phyloP scores from a whole-genome alignment of 2,329 filamentous ascomycete genomes.

The Pestalotiopsis sp. region DNA sequence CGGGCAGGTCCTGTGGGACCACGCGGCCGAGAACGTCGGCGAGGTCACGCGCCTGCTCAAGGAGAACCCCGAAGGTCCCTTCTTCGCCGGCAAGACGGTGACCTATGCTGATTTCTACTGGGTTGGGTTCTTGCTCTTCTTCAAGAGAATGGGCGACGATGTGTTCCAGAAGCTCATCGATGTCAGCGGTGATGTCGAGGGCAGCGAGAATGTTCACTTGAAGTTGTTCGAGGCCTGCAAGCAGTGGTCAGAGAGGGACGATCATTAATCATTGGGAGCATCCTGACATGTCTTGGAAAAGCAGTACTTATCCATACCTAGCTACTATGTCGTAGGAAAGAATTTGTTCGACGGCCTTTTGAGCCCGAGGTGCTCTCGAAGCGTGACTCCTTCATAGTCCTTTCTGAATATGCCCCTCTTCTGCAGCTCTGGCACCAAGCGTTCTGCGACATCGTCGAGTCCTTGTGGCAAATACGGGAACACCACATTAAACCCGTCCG shows the following conservation, averaged over 20 bases:
- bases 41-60: constrained; percentile 49
- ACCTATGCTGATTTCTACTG: constrained; percentile 63
- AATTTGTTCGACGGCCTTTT: constrained; percentile 45
- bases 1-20: constrained; percentile 48
- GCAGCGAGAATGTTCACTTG: constrained; percentile 32
- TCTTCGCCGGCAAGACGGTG: constrained; percentile 58
- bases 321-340: constrained; percentile 23
- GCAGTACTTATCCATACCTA: not conserved
- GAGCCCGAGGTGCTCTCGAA: constrained; percentile 57
- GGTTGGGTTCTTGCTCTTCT: constrained; percentile 43
- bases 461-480: constrained; percentile 55
- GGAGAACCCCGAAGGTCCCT: constrained; percentile 60
- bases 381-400: constrained; percentile 54
- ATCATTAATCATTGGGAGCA: constrained; percentile 28
- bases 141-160: constrained; percentile 35
- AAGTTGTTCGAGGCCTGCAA: constrained; percentile 41
- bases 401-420: constrained; percentile 51
- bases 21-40: constrained; percentile 38
- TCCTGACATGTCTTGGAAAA: not conserved
- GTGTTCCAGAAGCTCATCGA: constrained; percentile 37
- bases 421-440: constrained; percentile 53
- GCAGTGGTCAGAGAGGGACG: constrained; percentile 42
- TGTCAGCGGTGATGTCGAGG: constrained; percentile 36
- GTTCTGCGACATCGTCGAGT: constrained; percentile 48
- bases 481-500: constrained; percentile 53